Evolutionary conservation across 2,329 filamentous ascomycete species (phyloP).

Genomic region (Talaromyces verruculosus): DNA sequence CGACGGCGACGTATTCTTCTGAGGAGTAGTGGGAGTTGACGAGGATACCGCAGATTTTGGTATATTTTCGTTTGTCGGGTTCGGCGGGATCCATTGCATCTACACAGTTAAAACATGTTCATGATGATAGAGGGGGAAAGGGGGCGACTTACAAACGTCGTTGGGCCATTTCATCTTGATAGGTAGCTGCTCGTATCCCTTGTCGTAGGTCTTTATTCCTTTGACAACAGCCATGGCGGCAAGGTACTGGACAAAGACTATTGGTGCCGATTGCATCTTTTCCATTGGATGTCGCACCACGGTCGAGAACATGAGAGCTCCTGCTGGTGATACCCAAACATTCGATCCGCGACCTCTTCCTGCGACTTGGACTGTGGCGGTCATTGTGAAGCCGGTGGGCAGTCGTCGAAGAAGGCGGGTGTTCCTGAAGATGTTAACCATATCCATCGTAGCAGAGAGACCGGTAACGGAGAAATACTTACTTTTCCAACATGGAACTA

Average conservation of each 20-base stretch:
- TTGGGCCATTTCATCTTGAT: conserved; percentile 97
- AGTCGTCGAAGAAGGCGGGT: conserved; percentile 71
- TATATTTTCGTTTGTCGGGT: conserved; percentile 56
- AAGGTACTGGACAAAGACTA: conserved; percentile 93
- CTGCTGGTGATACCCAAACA: conserved; percentile 89
- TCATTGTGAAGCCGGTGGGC: conserved; percentile 81
- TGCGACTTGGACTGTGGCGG: conserved; percentile 83
- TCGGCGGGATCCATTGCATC: conserved; percentile 66
- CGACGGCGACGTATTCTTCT: conserved; percentile 77
- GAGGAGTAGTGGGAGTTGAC: conserved; percentile 81
- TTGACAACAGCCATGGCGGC: conserved; percentile 83
- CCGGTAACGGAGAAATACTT: conserved; percentile 37
- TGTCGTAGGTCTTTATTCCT: conserved; percentile 76
- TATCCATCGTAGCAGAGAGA: conserved; percentile 51
- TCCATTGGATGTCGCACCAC: conserved; percentile 79
- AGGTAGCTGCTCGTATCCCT: conserved; percentile 71
- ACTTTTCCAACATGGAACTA: conserved; percentile 90
- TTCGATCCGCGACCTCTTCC: conserved; percentile 87
- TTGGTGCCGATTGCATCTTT: conserved; percentile 69
- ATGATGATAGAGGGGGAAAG: too few relatives aligned
- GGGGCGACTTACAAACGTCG: conserved; percentile 68
- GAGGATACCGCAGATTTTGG: conserved; percentile 91
- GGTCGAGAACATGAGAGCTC: conserved; percentile 82
- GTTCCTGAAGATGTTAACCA: conserved; percentile 57
- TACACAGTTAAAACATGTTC: conserved; percentile 27